Percentiles rank a stretch among this genome's conserved stretches.
Evolutionary conservation across 2,329 filamentous ascomycete species (phyloP).

Genomic region (Aureobasidium sp.): DNA sequence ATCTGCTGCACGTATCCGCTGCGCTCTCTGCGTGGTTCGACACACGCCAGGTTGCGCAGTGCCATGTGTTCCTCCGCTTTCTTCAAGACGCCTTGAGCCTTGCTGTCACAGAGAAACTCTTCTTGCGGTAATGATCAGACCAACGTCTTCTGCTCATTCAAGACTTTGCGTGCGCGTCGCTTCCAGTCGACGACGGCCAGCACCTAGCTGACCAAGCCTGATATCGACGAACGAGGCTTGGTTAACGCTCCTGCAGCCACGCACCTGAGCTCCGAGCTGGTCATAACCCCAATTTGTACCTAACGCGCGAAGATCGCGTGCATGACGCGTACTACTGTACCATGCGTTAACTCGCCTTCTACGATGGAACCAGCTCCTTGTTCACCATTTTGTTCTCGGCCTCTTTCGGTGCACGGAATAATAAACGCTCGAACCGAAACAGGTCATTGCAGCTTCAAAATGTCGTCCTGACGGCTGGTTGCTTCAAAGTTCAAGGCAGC

Average conservation of each 20-base stretch:
- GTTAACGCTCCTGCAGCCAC: constrained; percentile 4
- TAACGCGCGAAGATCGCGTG: constrained; percentile 9
- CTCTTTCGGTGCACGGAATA: background rate
- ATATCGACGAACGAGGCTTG: background rate
- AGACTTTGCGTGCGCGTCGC: background rate
- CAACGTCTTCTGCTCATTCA: background rate
- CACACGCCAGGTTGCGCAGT: constrained; percentile 4
- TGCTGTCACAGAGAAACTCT: background rate
- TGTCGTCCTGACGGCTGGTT: too few species aligned
- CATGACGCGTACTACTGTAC: constrained; percentile 7
- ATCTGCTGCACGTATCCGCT: constrained; percentile 10
- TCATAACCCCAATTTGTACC: background rate
- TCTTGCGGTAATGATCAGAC: background rate
- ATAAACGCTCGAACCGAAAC: background rate
- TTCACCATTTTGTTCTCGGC: background rate
- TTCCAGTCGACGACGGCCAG: background rate
- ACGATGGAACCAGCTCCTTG: background rate
- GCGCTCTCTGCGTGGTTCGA: constrained; percentile 6
- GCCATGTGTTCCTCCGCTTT: constrained; percentile 4
- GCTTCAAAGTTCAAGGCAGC: too few species aligned
- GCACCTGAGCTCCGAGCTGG: constrained; percentile 5
- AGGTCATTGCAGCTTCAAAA: background rate
- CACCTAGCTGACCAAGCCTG: background rate
- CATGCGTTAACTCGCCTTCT: background rate
- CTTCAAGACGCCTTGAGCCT: background rate